phyloP scores from a whole-genome alignment of 1,284 basidiomycete species.

The Rhodotorula sp. region DNA sequence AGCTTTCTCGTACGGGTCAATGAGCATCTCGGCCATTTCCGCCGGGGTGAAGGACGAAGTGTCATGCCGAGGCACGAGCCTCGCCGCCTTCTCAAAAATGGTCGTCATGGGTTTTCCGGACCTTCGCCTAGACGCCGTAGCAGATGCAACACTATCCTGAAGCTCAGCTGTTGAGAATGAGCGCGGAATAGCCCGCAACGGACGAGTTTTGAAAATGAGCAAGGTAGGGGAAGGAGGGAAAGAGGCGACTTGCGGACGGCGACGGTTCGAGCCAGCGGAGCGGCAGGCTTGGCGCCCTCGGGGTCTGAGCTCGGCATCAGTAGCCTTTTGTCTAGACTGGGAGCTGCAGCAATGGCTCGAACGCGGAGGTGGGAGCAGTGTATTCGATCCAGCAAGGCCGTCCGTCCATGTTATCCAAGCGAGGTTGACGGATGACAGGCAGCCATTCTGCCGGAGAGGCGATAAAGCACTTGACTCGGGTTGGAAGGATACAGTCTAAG shows the following conservation, averaged over 20 bases:
- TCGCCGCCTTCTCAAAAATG: background rate
- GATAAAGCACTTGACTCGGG: too few relatives aligned
- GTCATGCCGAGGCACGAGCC: constrained; percentile 5
- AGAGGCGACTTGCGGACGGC: background rate
- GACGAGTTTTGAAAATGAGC: background rate
- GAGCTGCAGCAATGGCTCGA: too few relatives aligned
- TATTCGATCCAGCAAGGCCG: background rate
- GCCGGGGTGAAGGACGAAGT: constrained; percentile 14
- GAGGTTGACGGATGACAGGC: too few relatives aligned
- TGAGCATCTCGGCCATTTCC: constrained; percentile 35
- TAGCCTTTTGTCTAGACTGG: too few relatives aligned
- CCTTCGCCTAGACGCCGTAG: background rate
- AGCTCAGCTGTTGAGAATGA: too few relatives aligned
- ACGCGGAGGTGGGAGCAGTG: background rate
- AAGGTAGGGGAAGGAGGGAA: constrained; percentile 3
- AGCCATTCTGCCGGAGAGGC: too few relatives aligned
- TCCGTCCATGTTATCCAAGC: too few relatives aligned
- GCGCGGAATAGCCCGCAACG: too few relatives aligned
- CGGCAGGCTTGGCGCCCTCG: background rate
- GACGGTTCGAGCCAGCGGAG: background rate
- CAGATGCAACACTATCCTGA: too few relatives aligned
- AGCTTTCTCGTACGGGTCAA: constrained; percentile 35
- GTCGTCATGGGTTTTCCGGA: background rate
- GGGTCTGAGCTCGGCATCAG: background rate
- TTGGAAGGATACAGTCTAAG: too few relatives aligned